Conservation (phyloP, 2,329 filamentous ascomycete species). For the Neofusicoccum parvum region DNA sequence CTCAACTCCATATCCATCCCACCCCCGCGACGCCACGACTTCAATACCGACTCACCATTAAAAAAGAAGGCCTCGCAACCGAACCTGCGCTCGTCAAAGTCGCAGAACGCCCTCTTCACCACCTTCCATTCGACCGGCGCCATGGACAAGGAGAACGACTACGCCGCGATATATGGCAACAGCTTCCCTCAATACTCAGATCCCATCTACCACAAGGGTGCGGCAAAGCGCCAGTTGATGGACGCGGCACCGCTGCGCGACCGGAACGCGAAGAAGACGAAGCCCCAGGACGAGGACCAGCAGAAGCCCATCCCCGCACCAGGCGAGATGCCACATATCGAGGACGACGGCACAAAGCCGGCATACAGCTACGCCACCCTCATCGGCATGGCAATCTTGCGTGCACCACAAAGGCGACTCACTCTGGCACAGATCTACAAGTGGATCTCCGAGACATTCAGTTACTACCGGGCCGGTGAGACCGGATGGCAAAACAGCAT, state of each 20-base stretch:
- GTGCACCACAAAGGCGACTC: constrained; percentile 78
- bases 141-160: constrained; percentile 52
- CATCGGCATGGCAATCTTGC: constrained; percentile 95
- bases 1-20: constrained; percentile 70
- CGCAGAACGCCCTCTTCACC: constrained; percentile 57
- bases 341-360: constrained; percentile 88
- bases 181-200: constrained; percentile 50
- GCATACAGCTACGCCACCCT: constrained; percentile 90
- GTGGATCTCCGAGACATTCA: constrained; percentile 96
- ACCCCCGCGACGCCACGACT: constrained; percentile 59
- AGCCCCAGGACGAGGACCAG: constrained; percentile 53
- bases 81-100: constrained; percentile 24
- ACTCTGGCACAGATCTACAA: constrained; percentile 97
- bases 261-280: constrained; percentile 67
- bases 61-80: constrained; percentile 56
- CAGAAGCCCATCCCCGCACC: constrained; percentile 64
- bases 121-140: constrained; percentile 50
- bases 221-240: constrained; percentile 64
- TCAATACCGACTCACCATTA: constrained; percentile 66
- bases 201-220: constrained; percentile 47
- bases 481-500: constrained; percentile 99
- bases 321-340: constrained; percentile 76
- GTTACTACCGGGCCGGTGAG: constrained; percentile 78
- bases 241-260: constrained; percentile 76
- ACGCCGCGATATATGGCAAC: constrained; percentile 17